Evolutionary conservation across 2,329 filamentous ascomycete species (phyloP), one percentile per base, ranked within the genome.

Genomic region (Aureobasidium leucospermi): DNA sequence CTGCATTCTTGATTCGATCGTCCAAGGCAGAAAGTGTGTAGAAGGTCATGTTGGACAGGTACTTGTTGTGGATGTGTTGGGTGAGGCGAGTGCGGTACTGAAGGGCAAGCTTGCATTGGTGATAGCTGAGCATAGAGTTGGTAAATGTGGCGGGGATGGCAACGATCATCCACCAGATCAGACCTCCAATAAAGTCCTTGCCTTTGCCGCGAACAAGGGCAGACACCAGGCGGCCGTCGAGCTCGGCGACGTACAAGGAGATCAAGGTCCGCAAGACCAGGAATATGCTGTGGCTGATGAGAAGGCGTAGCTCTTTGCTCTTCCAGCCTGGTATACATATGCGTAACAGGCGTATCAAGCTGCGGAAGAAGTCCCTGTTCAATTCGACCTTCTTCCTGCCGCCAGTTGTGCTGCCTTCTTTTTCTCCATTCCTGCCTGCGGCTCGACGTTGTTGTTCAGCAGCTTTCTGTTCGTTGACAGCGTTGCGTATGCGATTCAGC

Each of bases 111-210:
- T 95, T 91, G 69, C 92, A 95, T 78, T 99, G 94, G 70, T 99
- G 94, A 72, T 96, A 97, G 29, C 92, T 95, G 45, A 97, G 81
- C 94, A 99, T 99, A 0, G 92, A 96, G 74, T 99, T 99, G 42
- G 94, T 99, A 72, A 97, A 96, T 0, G 94, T 97, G 1, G 94
- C 94, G 9, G 94, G 94, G 15, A 99, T 82, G 29, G 94, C 93
- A 65, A 99, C 94, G 59, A 93, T 73, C 94, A 99, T 99, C 94
- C 94, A 99, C 91, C 93, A 96, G 6, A 95, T 83, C 67, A 99
- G 85, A 0, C 90, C 86, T 66, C 86, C 85, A 67, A 97, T 70
- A 66, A 99, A 99, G 65, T 96, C 91, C 73, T 85, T 89, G 15
- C 93, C 94, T 65, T 87, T 94, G 1, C 94, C 94, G 73, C 91